These are phyloP conservation scores for Saccharomyces hybrid DNA, from an alignment of 1,139 yeast genomes.

Conservation along the genomic window DNA sequence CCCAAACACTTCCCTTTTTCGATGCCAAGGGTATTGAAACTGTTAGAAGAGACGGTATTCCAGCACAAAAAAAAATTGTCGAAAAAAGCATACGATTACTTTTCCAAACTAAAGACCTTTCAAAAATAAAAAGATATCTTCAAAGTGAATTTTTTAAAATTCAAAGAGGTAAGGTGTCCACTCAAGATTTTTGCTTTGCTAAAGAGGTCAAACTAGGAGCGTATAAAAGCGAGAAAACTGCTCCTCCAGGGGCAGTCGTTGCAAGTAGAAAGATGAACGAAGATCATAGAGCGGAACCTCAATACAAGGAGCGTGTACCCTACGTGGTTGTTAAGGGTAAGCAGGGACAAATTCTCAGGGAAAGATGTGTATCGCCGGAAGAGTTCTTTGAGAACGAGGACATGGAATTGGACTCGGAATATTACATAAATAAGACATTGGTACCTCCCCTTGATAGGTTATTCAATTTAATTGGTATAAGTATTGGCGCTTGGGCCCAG, in stretches of 20 bases:
- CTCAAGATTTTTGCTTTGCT: constrained; percentile 86
- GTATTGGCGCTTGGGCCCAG: constrained; percentile 68
- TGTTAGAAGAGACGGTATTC: constrained; percentile 86
- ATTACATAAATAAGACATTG: constrained; percentile 73
- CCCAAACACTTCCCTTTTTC: constrained; percentile 54
- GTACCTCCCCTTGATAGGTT: constrained; percentile 86
- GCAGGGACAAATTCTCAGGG: constrained; percentile 59
- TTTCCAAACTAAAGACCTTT: constrained; percentile 66
- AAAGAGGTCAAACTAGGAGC: constrained; percentile 82
- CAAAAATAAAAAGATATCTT: constrained; percentile 60
- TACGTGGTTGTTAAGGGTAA: constrained; percentile 71
- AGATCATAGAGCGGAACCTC: constrained; percentile 76
- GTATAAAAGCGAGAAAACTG: constrained; percentile 59
- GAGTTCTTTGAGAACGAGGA: constrained; percentile 48
- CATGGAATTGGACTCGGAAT: constrained; percentile 62
- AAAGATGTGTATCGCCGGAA: constrained; percentile 74
- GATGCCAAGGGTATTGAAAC: constrained; percentile 98
- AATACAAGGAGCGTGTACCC: constrained; percentile 81
- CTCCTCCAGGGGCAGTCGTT: constrained; percentile 92
- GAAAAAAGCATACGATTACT: constrained; percentile 60
- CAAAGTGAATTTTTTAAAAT: constrained; percentile 61
- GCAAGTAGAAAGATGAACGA: constrained; percentile 52
- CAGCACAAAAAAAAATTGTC: constrained; percentile 80
- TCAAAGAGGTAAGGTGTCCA: constrained; percentile 49
- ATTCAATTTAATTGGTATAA: constrained; percentile 76